A percentile compares a stretch with the other conserved stretches of the same genome.
Conservation (phyloP, 2,329 filamentous ascomycete species). For the Lojkania enalia region DNA sequence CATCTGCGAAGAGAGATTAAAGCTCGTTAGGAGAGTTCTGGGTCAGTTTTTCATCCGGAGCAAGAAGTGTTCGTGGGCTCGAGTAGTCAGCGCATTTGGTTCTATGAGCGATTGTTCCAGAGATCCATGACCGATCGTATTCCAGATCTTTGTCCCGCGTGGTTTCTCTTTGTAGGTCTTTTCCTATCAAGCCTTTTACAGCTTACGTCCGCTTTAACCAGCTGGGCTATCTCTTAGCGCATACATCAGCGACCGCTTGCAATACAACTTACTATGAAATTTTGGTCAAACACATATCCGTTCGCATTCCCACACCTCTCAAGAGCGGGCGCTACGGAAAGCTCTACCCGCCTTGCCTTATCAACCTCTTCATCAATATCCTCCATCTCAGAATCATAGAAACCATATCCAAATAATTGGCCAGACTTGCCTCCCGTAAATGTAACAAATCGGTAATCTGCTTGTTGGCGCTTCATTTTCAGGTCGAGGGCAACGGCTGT, state of each 20-base stretch:
- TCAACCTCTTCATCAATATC: conserved; percentile 38
- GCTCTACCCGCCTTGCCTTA: conserved; percentile 33
- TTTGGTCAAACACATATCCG: conserved; percentile 42
- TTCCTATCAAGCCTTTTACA: conserved; percentile 38
- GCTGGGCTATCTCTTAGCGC: not conserved
- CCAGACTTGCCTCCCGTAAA: conserved; percentile 38
- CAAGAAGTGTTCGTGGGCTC: too few relatives aligned
- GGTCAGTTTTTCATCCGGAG: too few relatives aligned
- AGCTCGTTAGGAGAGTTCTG: too few relatives aligned
- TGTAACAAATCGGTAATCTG: conserved; percentile 44
- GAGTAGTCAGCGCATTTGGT: too few relatives aligned
- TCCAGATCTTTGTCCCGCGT: not conserved
- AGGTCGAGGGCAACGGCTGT: conserved; percentile 43
- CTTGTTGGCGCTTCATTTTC: conserved; percentile 42
- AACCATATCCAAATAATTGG: conserved; percentile 41
- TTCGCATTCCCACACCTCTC: conserved; percentile 45
- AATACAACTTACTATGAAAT: conserved; percentile 27
- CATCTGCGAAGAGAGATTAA: not conserved
- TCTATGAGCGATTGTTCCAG: conserved; percentile 5
- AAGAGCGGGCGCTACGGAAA: conserved; percentile 42
- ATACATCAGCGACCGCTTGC: not conserved
- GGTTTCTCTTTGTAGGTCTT: conserved; percentile 12
- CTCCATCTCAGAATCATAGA: conserved; percentile 45
- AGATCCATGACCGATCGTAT: conserved; percentile 10
- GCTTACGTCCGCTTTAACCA: conserved; percentile 44